Evolutionary conservation across 2,329 filamentous ascomycete species (phyloP).

Genomic region (Nemania diffusa): DNA sequence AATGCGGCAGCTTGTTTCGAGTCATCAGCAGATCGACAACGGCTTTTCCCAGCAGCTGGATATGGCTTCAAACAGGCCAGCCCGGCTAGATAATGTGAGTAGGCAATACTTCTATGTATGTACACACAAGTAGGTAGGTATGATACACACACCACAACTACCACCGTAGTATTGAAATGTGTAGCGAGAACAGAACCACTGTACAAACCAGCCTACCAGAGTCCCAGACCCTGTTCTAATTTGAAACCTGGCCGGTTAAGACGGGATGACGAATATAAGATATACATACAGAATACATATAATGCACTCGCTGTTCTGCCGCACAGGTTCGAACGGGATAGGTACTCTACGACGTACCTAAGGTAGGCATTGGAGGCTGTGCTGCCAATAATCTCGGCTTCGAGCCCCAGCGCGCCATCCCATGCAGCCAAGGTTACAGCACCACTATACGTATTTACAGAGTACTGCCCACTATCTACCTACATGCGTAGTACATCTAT

Average conservation of each 20-base stretch:
- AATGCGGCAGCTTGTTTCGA: conserved; percentile 23
- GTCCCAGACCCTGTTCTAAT: not conserved
- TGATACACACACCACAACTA: not conserved
- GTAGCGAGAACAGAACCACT: not conserved
- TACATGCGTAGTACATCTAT: no score
- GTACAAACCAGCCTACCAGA: not conserved
- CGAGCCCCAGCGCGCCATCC: conserved; percentile 17
- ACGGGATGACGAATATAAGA: conserved; percentile 20
- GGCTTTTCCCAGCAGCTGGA: conserved; percentile 4
- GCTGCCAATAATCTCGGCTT: conserved; percentile 32
- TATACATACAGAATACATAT: not conserved
- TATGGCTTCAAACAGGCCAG: not conserved
- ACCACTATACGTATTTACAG: no score
- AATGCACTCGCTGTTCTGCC: not conserved
- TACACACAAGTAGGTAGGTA: no score
- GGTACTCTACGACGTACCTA: no score
- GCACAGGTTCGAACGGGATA: conserved; percentile 3
- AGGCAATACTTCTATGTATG: no score
- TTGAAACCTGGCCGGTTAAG: not conserved
- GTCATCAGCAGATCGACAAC: not conserved
- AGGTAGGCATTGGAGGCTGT: no score
- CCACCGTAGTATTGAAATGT: not conserved
- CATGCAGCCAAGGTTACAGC: conserved; percentile 15
- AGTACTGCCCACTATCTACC: not conserved
- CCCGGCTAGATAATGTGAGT: no score